Conservation (phyloP, 805 yeast genomes). For the Ogataea corticis region DNA sequence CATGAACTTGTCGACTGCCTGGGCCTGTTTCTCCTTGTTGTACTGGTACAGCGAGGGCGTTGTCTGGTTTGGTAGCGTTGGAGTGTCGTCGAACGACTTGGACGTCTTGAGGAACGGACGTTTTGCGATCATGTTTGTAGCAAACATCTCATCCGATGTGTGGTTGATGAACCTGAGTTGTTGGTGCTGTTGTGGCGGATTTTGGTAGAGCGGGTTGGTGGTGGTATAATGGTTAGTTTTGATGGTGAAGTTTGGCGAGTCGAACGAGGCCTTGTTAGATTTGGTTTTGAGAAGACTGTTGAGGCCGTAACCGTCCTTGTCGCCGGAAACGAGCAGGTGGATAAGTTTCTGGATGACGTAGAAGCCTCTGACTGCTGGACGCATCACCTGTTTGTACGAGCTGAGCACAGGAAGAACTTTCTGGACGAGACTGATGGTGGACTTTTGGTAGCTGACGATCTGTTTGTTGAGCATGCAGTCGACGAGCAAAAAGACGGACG, state of each 20-base stretch:
- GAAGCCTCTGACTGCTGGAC: constrained; percentile 34
- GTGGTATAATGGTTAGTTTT: too few species aligned
- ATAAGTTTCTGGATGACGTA: constrained; percentile 30
- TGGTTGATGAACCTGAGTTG: constrained; percentile 12
- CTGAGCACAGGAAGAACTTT: constrained; percentile 23
- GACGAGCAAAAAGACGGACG: constrained; percentile 31
- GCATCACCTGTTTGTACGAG: constrained; percentile 25
- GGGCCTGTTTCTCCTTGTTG: background rate
- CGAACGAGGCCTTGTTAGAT: background rate
- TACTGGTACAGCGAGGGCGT: background rate
- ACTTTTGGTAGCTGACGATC: constrained; percentile 17
- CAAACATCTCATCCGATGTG: constrained; percentile 4
- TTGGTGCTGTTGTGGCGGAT: background rate
- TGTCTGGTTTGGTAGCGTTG: background rate
- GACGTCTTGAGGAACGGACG: background rate
- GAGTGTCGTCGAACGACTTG: background rate
- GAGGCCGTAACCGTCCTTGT: constrained; percentile 2
- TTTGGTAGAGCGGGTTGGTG: too few species aligned
- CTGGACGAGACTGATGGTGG: constrained; percentile 17
- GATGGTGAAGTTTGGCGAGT: too few species aligned
- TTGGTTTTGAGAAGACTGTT: background rate
- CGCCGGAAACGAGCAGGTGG: constrained; percentile 20
- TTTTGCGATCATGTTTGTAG: background rate
- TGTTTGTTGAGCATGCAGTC: constrained; percentile 30
- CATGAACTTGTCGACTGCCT: background rate